Percentiles rank a stretch among this genome's conserved stretches.
phyloP scores from a whole-genome alignment of 441 rosid species.

The Pelargonium myrrhifolium region DNA sequence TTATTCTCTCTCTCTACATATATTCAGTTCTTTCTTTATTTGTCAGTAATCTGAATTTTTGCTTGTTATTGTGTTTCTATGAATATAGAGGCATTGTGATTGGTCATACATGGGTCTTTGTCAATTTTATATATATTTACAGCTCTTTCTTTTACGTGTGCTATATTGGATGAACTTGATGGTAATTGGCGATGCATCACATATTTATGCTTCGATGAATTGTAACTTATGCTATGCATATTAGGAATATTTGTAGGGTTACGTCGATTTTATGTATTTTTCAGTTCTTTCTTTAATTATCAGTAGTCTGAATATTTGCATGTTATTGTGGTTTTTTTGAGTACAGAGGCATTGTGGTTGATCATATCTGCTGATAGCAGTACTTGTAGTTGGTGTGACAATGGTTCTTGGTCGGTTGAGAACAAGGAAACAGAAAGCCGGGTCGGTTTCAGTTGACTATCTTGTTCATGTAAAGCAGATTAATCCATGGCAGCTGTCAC shows the following conservation, averaged over 20 bases:
- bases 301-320: background rate
- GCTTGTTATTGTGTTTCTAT: background rate
- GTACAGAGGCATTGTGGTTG: background rate
- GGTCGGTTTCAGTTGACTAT: conserved; percentile 47
- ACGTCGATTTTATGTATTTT: background rate
- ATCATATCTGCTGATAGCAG: background rate
- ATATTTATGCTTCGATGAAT: background rate
- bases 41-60: background rate
- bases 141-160: background rate
- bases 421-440: conserved; percentile 43
- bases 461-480: conserved; percentile 66
- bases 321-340: background rate
- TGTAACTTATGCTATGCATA: no score
- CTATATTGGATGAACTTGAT: background rate
- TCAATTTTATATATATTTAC: no score
- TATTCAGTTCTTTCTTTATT: no score
- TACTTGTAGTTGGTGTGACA: conserved; percentile 14
- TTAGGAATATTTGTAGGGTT: background rate
- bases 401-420: conserved; percentile 57
- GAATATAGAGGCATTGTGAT: background rate
- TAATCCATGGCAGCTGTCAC: conserved; percentile 96
- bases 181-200: no score
- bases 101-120: background rate
- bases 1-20: no score
- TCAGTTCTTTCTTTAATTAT: background rate